Evolutionary conservation across 768 basidiomycete species (phyloP).

Genomic region (Tylopilus rubrobrunneus): DNA sequence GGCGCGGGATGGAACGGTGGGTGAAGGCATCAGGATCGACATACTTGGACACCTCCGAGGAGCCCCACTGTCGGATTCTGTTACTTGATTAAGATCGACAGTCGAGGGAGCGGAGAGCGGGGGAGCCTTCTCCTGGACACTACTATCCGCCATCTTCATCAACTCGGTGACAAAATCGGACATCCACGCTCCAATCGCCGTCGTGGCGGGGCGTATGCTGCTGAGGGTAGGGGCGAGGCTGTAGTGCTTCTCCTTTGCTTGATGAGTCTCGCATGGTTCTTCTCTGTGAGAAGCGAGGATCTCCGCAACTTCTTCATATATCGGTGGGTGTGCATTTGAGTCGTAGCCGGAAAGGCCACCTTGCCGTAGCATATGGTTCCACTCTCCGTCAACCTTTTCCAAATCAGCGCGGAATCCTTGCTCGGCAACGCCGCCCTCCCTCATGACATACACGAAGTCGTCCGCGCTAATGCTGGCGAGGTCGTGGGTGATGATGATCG

Average conservation of each 20-base stretch:
- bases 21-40: conserved; percentile 37
- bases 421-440: conserved; percentile 74
- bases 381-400: conserved; percentile 61
- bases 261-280: conserved; percentile 28
- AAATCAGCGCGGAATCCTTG: conserved; percentile 85
- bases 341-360: conserved; percentile 50
- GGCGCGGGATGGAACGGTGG: conserved; percentile 28
- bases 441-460: conserved; percentile 94
- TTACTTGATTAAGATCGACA: conserved; percentile 18
- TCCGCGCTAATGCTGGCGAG: conserved; percentile 68
- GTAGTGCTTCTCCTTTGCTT: conserved; percentile 35
- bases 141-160: conserved; percentile 32
- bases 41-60: conserved; percentile 28
- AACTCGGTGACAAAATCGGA: conserved; percentile 72
- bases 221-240: conserved; percentile 36
- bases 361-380: conserved; percentile 66
- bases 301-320: conserved; percentile 41
- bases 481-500: conserved; percentile 79
- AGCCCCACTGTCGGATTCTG: conserved; percentile 21
- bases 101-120: conserved; percentile 18
- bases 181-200: conserved; percentile 72
- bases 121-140: conserved; percentile 4
- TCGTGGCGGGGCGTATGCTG: conserved; percentile 50
- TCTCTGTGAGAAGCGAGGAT: conserved; percentile 45
- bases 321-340: conserved; percentile 24